Evolutionary conservation across 2,329 filamentous ascomycete species (phyloP).

Genomic region (Xylariaceae sp.): DNA sequence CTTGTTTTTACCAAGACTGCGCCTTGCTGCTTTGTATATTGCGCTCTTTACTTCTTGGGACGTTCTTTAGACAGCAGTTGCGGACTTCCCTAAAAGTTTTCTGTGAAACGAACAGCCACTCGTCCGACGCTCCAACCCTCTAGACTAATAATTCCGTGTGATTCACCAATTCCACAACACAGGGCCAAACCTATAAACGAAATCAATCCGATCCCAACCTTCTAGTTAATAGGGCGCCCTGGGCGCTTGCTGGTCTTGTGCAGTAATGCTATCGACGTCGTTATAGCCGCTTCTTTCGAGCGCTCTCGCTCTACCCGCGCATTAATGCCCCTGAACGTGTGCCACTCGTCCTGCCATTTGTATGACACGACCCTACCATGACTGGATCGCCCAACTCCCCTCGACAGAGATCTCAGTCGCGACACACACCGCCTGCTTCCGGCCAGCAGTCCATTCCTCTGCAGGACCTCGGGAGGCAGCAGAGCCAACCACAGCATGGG

Average conservation of each 20-base stretch:
- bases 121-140: slow-evolving; percentile 7
- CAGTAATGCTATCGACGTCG: slow-evolving; percentile 8
- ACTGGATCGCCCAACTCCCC: slow-evolving; percentile 34
- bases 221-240: no score
- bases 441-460: slow-evolving; percentile 63
- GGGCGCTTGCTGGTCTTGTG: not conserved
- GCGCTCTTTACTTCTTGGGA: no score
- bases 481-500: slow-evolving; percentile 21
- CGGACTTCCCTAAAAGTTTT: no score
- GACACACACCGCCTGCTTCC: slow-evolving; percentile 40
- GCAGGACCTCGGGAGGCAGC: slow-evolving; percentile 47
- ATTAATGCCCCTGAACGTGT: slow-evolving; percentile 3
- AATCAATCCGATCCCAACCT: no score
- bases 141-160: not conserved
- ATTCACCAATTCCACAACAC: no score
- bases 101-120: no score
- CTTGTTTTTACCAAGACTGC: no score
- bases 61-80: no score
- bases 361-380: slow-evolving; percentile 39
- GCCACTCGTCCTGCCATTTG: slow-evolving; percentile 14
- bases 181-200: no score
- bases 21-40: no score
- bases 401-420: slow-evolving; percentile 37
- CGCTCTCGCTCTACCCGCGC: slow-evolving; percentile 1
- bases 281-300: slow-evolving; percentile 4